Base-by-base conservation (phyloP, 1,284 basidiomycete species). In the Exobasidium rhododendri region DNA sequence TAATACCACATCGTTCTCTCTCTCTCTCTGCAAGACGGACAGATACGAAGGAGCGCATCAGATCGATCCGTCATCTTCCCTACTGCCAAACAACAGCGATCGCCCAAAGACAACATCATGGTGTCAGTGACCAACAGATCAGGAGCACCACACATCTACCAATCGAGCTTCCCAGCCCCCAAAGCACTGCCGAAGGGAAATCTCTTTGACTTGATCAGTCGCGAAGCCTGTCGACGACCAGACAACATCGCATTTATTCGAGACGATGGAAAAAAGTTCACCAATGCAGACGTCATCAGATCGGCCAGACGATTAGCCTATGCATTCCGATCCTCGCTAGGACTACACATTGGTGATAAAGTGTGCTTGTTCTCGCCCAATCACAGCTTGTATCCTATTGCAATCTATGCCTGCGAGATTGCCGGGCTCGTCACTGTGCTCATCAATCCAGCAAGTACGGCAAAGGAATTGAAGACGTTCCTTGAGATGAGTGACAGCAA, bases 151-250 rank as follows among this genome's bases (percentile, higher is more conserved):
- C 47, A 26, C 20, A 50, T 50, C 20, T 50, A 50, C 29, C 7
- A 20, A 50, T 50, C 47, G 14, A 50, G 24, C 29, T 50, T 50
- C 22, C 20, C 47, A 50, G 47, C 22, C 24, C 47, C 47, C 7
- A 50, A 50, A 20, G 20, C 47, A 7, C 20, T 50, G 29, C 7
- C 24, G 22, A 50, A 24, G 22, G 47, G 47, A 50, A 50, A 50
- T 20, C 47, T 50, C 22, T 50, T 50, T 31, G 47, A 50, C 22
- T 31, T 50, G 24, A 20, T 50, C 47, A 50, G 47, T 50, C 47
- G 22, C 7, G 10, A 31, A 7, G 47, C 47, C 22, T 10, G 22
- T 24, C 47, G 29, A 31, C 7, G 47, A 31, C 47, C 47, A 50
- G 20, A 31, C 14, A 20, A 50, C 22, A 31, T 31, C 20, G 47